phyloP scores from a whole-genome alignment of 192 early-diverging fungal genomes.

The Haplosporangium gracile region DNA sequence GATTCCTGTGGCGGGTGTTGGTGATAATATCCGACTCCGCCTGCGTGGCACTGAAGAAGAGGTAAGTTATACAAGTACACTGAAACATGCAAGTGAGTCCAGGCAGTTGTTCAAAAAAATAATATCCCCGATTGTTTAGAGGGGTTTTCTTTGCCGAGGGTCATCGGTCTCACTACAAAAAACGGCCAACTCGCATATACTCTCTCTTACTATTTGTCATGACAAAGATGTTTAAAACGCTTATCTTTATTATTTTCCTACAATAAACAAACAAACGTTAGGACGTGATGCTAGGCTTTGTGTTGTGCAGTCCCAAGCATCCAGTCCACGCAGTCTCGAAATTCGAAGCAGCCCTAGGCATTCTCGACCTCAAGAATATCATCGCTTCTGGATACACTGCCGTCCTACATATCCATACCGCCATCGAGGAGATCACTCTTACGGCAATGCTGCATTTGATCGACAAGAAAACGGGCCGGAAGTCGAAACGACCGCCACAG shows the following conservation, averaged over 20 bases:
- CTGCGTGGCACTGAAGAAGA: conserved; percentile 94
- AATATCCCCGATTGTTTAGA: not conserved
- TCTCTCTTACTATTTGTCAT: too few species aligned
- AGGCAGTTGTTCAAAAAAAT: too few species aligned
- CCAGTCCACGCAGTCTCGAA: conserved; percentile 83
- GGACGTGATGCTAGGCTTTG: conserved; percentile 85
- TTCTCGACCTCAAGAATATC: conserved; percentile 94
- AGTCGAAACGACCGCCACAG: conserved; percentile 85
- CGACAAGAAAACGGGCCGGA: conserved; percentile 91
- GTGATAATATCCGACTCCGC: conserved; percentile 92
- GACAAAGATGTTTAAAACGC: too few species aligned
- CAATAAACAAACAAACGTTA: conserved; percentile 6
- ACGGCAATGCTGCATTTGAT: conserved; percentile 81
- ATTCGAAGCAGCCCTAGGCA: conserved; percentile 92
- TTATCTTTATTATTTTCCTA: not conserved
- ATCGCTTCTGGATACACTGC: conserved; percentile 93
- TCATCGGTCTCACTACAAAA: too few species aligned
- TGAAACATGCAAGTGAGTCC: not conserved
- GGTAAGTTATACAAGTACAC: conserved; percentile 42
- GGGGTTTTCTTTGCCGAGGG: too few species aligned
- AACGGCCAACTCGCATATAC: too few species aligned
- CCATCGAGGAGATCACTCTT: conserved; percentile 86
- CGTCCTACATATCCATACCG: conserved; percentile 91
- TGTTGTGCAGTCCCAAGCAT: conserved; percentile 78
- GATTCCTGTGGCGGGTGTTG: conserved; percentile 75